Base-by-base conservation (phyloP, 2,329 filamentous ascomycete species). In the Aureobasidium sp. region DNA sequence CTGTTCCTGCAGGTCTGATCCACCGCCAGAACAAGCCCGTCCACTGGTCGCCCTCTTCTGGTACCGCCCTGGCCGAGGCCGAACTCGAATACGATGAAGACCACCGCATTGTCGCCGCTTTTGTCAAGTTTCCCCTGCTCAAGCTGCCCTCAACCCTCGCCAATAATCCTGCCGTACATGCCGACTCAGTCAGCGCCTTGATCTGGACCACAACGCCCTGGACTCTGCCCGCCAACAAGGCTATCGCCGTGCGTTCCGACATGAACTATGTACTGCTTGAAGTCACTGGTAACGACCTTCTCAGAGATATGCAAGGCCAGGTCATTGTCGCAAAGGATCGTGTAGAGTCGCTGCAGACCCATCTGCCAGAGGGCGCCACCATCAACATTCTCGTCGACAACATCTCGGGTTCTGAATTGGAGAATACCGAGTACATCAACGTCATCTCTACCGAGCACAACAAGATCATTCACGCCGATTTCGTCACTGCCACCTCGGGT, bases 191-290 rank as follows among this genome's bases (percentile, higher is more conserved):
- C 12, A 88, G 82, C 72, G 90, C 89, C n/a, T 82, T 94, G n/a
- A 90, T 97, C 57, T 99, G 94, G 94, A 99, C 94, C 1, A 99
- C 94, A 0, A 99, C 94, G 0, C 94, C 94, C 0, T 99, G 94
- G 94, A 99, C 94, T 0, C 79, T 99, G 5, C 93, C 94, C 0
- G 92, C 93, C 1, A 99, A 99, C 72, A 86, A 85, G 71, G 92
- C 90, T 0, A 91, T 99, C 72, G 92, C 91, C 2, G 82, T 97
- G 39, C 86, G 91, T 68, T 78, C 83, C 7, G 85, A 89, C 42
- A 76, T 97, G 64, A 78, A 85, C 47, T 99, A 97, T 72, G 80
- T 80, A 4, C 74, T 96, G 22, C 77, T 95, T 41, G 77, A 80
- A 61, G 78, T 82, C 1, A 78, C 78, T 0, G 72, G 72, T 12